Evolutionary conservation across 306 rosid genomes (phyloP).

Genomic region (Glycyrrhiza uralensis): DNA sequence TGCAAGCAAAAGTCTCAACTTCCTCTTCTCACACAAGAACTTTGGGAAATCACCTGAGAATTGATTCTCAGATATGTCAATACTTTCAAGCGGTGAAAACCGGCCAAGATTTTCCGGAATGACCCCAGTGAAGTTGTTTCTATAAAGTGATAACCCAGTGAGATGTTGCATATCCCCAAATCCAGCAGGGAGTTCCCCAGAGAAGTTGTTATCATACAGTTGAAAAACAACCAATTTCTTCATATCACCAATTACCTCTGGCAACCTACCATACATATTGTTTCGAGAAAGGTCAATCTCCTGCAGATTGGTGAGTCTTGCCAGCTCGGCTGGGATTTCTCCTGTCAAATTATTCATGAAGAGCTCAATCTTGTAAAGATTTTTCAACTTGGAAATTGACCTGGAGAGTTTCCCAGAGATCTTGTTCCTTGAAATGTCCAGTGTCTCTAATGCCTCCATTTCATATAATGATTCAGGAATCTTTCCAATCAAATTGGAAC

Average conservation of each 20-base stretch:
- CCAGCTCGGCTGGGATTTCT: conserved; percentile 66
- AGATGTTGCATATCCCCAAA: conserved; percentile 83
- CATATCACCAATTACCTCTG: conserved; percentile 60
- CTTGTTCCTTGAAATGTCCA: conserved; percentile 77
- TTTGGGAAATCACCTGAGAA: conserved; percentile 83
- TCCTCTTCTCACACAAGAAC: conserved; percentile 66
- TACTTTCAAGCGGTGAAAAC: conserved; percentile 59
- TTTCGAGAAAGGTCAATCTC: conserved; percentile 80
- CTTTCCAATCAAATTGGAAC: conserved; percentile 66
- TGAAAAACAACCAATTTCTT: conserved; percentile 78
- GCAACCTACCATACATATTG: conserved; percentile 59
- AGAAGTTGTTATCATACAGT: conserved; percentile 60
- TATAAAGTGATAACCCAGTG: conserved; percentile 59
- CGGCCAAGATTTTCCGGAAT: conserved; percentile 69
- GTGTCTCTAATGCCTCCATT: conserved; percentile 56
- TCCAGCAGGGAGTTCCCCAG: conserved; percentile 78
- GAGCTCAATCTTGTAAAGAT: conserved; percentile 69
- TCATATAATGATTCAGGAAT: conserved; percentile 76
- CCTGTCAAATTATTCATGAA: conserved; percentile 65
- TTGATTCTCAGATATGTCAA: conserved; percentile 94
- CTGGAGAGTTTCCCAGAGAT: conserved; percentile 67
- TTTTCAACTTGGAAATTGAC: conserved; percentile 66
- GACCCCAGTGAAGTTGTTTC: conserved; percentile 66
- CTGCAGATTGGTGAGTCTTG: conserved; percentile 57
- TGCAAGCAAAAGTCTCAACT: conserved; percentile 73